Evolutionary conservation across 2,329 filamentous ascomycete species (phyloP).

Genomic region (Penicillium sp.): DNA sequence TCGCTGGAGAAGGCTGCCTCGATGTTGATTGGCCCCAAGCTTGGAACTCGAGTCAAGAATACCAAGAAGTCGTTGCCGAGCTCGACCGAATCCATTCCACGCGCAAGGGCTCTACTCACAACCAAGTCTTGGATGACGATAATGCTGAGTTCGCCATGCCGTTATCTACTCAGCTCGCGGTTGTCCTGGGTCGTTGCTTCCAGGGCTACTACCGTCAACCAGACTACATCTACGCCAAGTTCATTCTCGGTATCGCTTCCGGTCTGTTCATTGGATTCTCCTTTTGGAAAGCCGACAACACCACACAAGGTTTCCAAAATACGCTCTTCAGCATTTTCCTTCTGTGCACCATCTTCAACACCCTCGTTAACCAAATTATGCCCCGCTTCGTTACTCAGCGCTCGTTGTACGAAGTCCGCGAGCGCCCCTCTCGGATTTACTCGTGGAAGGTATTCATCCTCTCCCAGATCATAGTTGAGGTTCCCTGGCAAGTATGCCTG

Average conservation of each 20-base stretch:
- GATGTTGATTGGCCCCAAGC: slow-evolving; percentile 63
- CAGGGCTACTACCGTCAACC: slow-evolving; percentile 87
- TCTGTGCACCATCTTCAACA: slow-evolving; percentile 59
- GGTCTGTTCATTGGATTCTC: slow-evolving; percentile 79
- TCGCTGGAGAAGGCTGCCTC: slow-evolving; percentile 43
- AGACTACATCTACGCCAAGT: slow-evolving; percentile 81
- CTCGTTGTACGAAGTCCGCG: slow-evolving; percentile 78
- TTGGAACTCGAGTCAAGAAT: slow-evolving; percentile 63
- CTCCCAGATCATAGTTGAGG: slow-evolving; percentile 62
- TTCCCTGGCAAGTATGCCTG: slow-evolving; percentile 71
- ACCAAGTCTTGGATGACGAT: slow-evolving; percentile 44
- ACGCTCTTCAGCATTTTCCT: slow-evolving; percentile 85
- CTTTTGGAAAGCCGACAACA: slow-evolving; percentile 71
- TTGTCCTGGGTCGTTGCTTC: slow-evolving; percentile 73
- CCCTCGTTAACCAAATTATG: slow-evolving; percentile 62
- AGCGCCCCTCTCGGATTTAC: slow-evolving; percentile 80
- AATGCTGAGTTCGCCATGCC: slow-evolving; percentile 74
- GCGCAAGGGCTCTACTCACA: slow-evolving; percentile 57
- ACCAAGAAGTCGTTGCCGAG: slow-evolving; percentile 57
- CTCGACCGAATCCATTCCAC: slow-evolving; percentile 58
- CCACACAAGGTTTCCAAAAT: slow-evolving; percentile 76
- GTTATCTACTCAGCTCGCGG: slow-evolving; percentile 65
- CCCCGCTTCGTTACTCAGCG: slow-evolving; percentile 81
- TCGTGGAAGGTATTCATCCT: slow-evolving; percentile 72
- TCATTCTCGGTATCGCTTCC: slow-evolving; percentile 61